Evolutionary conservation across 1,284 basidiomycete genomes (phyloP).

Genomic region (Salmacisia buchloeana): DNA sequence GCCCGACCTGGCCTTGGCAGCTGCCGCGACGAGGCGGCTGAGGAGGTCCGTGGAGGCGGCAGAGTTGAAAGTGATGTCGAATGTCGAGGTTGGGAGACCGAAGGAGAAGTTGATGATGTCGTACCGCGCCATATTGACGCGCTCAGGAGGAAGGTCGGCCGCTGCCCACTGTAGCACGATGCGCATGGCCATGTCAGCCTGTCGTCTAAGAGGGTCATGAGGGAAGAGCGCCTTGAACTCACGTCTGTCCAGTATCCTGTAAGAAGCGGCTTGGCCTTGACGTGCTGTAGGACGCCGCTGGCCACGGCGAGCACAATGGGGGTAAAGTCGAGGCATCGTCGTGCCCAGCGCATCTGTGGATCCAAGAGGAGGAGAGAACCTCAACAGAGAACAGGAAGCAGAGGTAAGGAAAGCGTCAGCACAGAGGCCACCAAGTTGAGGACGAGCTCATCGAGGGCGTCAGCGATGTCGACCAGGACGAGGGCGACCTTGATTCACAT

Average conservation of each 20-base stretch:
- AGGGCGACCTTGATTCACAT: no score
- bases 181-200: background rate
- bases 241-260: constrained; percentile 11
- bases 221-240: background rate
- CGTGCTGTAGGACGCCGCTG: background rate
- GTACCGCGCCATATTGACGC: constrained; percentile 33
- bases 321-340: background rate
- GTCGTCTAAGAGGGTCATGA: background rate
- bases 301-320: background rate
- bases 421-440: no score
- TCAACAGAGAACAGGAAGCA: no score
- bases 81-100: constrained; percentile 26
- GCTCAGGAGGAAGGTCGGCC: constrained; percentile 18
- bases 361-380: no score
- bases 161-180: constrained; percentile 21
- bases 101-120: constrained; percentile 42
- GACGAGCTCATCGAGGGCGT: no score
- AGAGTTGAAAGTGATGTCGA: constrained; percentile 19
- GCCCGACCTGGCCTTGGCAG: constrained; percentile 16
- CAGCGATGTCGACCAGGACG: no score
- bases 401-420: no score
- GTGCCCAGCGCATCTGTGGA: no score
- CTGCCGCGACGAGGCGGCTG: constrained; percentile 25
- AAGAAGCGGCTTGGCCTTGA: background rate
- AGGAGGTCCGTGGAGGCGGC: constrained; percentile 16